Base-by-base conservation (phyloP, 768 basidiomycete species). In the Suillus decipiens region DNA sequence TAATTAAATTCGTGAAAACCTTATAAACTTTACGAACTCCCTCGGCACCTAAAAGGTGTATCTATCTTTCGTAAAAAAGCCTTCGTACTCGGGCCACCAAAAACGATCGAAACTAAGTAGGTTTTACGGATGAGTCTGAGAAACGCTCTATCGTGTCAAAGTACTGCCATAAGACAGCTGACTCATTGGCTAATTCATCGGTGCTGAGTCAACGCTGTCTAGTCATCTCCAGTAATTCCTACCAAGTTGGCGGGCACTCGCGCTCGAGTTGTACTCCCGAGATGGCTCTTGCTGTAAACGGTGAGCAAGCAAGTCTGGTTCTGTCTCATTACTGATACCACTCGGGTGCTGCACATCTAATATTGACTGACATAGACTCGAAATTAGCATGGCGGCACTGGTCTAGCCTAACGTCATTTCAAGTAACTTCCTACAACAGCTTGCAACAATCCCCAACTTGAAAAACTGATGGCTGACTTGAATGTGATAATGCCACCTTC, bases 1-100 rank as follows among this genome's bases (percentile, higher is more conserved):
- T 34, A 53, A 33, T 33, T 53, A 33, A 53, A 53, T 53, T 19
- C n/a, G 51, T 53, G 11, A 53, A 53, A 53, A 53, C 51, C 19
- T 53, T 53, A 34, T 33, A 53, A 53, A 51, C 50, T 31, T 31
- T 34, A 11, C 19, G 33, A 34, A 53, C 15, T n/a, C 19, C 19
- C 19, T 11, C 51, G 51, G 51, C 31, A 53, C 51, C 33, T 14
- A 34, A 53, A 53, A 34, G 5, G 11, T n/a, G 10, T 34, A 7
- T n/a, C 5, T 31, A 31, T 19, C 14, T 17, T 10, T 31, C 51
- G 31, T 53, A 53, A 33, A 11, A 53, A n/a, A n/a, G 4, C 31
- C 10, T 53, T 53, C 31, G 11, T 33, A 53, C 28, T 57, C 56
- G 55, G 24, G 17, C 37, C 24, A 19, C 55, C 24, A 3, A 56